These are phyloP conservation scores for Trypanosoma grayi DNA, from an alignment of 208 protist species.

Conservation along the genomic window DNA sequence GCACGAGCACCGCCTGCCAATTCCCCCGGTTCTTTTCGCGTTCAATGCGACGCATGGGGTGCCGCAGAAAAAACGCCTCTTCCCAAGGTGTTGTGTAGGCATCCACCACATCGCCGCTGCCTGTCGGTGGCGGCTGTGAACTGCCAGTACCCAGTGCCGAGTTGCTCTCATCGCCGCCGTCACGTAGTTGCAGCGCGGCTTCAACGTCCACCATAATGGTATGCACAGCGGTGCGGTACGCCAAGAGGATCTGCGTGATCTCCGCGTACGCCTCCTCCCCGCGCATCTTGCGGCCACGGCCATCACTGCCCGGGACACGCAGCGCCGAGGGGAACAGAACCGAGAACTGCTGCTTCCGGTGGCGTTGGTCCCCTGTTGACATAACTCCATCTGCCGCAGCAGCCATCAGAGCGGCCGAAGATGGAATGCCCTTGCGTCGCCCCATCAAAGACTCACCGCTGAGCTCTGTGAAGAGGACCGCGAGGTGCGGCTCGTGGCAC, in stretches of 20 bases:
- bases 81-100: constrained; percentile 23
- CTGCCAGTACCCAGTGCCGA: background rate
- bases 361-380: background rate
- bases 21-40: constrained; percentile 22
- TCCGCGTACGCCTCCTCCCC: constrained; percentile 17
- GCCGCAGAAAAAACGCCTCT: constrained; percentile 26
- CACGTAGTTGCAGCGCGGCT: constrained; percentile 11
- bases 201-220: constrained; percentile 24
- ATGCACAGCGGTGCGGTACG: constrained; percentile 18
- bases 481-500: constrained; percentile 42
- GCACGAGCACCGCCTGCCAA: constrained; percentile 34
- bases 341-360: constrained; percentile 28
- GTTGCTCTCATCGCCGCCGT: background rate
- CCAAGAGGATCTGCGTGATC: constrained; percentile 13
- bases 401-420: constrained; percentile 9
- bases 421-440: constrained; percentile 35
- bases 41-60: constrained; percentile 24
- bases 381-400: background rate
- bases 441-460: constrained; percentile 60
- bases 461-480: constrained; percentile 52
- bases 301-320: too few species aligned
- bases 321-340: constrained; percentile 48
- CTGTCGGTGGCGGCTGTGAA: background rate
- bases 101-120: background rate
- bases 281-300: constrained; percentile 1